A percentile compares a stretch with the other conserved stretches of the same genome.
phyloP scores from a whole-genome alignment of 2,329 filamentous ascomycete species.

The Zymoseptoria passerinii region DNA sequence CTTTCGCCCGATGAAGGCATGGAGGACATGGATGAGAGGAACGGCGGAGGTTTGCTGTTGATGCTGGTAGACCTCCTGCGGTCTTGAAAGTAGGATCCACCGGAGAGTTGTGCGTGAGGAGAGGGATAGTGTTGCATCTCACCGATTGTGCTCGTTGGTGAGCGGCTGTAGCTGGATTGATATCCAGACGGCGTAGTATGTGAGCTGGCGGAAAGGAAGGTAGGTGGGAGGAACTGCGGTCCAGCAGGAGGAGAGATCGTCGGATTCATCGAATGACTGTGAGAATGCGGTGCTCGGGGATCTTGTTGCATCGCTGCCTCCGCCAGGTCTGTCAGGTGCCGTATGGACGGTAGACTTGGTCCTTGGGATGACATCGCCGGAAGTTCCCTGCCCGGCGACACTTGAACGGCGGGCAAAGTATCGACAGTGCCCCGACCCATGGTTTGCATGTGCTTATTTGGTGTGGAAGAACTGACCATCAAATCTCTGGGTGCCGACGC shows the following conservation, averaged over 20 bases:
- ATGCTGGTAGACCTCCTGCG: conserved; percentile 16
- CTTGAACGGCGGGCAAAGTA: conserved; percentile 21
- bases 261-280: conserved; percentile 24
- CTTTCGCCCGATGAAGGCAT: conserved; percentile 26
- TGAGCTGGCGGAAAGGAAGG: conserved; percentile 4
- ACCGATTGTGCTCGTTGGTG: conserved; percentile 21
- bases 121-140: conserved; percentile 21
- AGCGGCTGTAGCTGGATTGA: conserved; percentile 13
- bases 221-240: not conserved
- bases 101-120: conserved; percentile 12
- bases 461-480: conserved; percentile 18
- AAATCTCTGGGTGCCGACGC: conserved; percentile 8
- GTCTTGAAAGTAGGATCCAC: conserved; percentile 17
- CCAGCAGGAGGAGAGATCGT: conserved; percentile 23
- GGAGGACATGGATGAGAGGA: conserved; percentile 15
- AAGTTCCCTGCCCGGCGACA: conserved; percentile 17
- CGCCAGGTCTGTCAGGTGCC: conserved; percentile 34
- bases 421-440: conserved; percentile 12
- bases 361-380: not conserved
- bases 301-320: conserved; percentile 19
- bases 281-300: conserved; percentile 17
- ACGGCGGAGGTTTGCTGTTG: conserved; percentile 8
- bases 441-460: conserved; percentile 16
- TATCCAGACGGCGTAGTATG: conserved; percentile 21
- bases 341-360: conserved; percentile 25